Conservation (phyloP, 139 green algal genomes). For the Closterium sp. region DNA sequence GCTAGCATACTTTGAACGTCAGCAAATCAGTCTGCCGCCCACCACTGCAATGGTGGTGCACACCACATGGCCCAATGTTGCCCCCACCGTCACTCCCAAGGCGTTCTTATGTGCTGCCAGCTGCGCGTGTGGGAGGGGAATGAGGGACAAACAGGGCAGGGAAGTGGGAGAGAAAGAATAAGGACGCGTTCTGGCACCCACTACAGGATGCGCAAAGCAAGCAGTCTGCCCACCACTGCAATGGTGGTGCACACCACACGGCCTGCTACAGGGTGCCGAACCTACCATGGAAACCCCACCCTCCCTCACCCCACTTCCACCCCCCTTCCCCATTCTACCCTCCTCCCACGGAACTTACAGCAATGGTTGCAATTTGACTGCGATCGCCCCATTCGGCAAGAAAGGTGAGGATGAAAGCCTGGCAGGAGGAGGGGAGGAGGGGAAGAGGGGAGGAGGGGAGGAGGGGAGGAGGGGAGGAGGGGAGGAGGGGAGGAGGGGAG, state of each 20-base stretch:
- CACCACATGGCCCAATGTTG: slow-evolving; percentile 82
- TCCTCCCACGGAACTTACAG: slow-evolving; percentile 3
- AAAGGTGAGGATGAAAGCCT: slow-evolving; percentile 94
- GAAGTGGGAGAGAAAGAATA: too few relatives aligned
- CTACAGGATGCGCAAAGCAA: too few relatives aligned
- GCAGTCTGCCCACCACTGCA: slow-evolving; percentile 77
- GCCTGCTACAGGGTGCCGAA: too few relatives aligned
- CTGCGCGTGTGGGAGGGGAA: too few relatives aligned
- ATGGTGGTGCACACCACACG: slow-evolving; percentile 88
- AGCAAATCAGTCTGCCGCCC: slow-evolving; percentile 60
- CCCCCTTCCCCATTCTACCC: too few relatives aligned
- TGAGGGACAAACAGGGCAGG: too few relatives aligned
- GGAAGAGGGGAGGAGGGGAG: too few relatives aligned
- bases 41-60: slow-evolving; percentile 79
- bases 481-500: too few relatives aligned
- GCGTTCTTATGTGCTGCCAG: slow-evolving; percentile 55
- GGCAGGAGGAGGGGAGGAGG: not conserved
- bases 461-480: not conserved
- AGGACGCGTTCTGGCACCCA: too few relatives aligned
- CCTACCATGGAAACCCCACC: too few relatives aligned
- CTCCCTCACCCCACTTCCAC: too few relatives aligned
- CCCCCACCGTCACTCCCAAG: slow-evolving; percentile 85
- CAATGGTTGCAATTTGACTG: slow-evolving; percentile 92
- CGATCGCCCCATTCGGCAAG: slow-evolving; percentile 98
- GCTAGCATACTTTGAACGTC: too few relatives aligned